phyloP scores from a whole-genome alignment of 441 rosid genomes.

The Gossypium aridum region DNA sequence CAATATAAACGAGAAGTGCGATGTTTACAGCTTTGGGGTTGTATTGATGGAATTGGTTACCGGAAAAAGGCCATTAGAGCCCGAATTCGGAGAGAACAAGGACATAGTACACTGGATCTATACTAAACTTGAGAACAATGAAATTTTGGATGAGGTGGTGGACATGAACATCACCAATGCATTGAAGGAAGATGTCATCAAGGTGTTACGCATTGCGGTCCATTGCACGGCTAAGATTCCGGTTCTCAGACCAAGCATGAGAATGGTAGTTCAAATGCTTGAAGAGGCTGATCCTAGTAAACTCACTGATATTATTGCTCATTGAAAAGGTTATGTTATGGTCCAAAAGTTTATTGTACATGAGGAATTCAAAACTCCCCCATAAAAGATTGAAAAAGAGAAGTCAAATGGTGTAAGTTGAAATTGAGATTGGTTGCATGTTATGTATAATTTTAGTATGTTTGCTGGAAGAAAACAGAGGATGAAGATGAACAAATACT shows the following conservation, averaged over 20 bases:
- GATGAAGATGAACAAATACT: no score
- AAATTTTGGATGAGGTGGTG: constrained; percentile 26
- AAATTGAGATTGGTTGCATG: no score
- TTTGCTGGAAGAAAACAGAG: no score
- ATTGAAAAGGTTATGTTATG: no score
- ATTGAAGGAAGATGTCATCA: constrained; percentile 29
- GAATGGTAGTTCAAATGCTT: constrained; percentile 20
- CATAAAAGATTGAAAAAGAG: no score
- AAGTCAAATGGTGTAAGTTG: no score
- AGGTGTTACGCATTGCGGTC: constrained; percentile 37
- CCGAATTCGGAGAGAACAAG: constrained; percentile 38
- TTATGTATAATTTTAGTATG: no score
- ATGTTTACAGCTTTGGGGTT: no score
- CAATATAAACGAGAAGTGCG: constrained; percentile 14
- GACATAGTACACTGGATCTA: constrained; percentile 41
- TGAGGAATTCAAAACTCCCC: no score
- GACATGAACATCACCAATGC: constrained; percentile 26
- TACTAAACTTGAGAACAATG: constrained; percentile 23
- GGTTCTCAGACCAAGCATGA: constrained; percentile 41
- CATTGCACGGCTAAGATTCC: constrained; percentile 38
- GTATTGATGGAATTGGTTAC: constrained; percentile 58
- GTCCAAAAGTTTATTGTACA: no score
- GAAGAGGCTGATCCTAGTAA: no score
- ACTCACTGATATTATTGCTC: no score
- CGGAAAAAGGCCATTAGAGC: constrained; percentile 39